Evolutionary conservation across 2,329 filamentous ascomycete genomes (phyloP).

Genomic region (Penicillium decumbens): DNA sequence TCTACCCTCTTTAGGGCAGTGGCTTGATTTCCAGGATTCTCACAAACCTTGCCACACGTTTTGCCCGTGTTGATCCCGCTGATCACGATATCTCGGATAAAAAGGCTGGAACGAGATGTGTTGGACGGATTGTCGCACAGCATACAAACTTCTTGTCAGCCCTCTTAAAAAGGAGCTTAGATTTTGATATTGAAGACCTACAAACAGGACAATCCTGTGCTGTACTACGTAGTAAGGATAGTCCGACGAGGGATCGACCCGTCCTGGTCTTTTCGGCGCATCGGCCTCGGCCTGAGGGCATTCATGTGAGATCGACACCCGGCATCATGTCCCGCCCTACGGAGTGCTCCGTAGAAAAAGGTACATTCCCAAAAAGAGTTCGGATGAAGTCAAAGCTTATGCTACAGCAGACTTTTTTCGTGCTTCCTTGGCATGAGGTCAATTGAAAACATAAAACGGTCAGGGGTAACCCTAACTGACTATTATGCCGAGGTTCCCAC

Average conservation of each 20-base stretch:
- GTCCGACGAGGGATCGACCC: conserved; percentile 1
- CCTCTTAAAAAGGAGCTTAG: not conserved
- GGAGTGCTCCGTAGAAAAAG: not conserved
- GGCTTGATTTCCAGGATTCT: not conserved
- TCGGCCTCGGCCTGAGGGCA: conserved; percentile 1
- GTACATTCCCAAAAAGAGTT: not conserved
- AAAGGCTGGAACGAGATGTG: not conserved
- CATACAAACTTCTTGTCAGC: too few relatives aligned
- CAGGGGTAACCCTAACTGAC: not conserved
- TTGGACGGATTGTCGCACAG: not conserved
- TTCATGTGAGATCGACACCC: conserved; percentile 25
- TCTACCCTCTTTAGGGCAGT: not conserved
- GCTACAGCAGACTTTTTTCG: not conserved
- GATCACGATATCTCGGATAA: not conserved
- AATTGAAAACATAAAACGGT: not conserved
- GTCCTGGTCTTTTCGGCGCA: not conserved
- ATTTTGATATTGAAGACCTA: not conserved
- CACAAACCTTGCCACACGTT: not conserved
- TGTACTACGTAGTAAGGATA: not conserved
- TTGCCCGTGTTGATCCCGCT: not conserved
- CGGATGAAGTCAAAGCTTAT: not conserved
- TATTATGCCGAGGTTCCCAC: not conserved
- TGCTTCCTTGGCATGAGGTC: not conserved
- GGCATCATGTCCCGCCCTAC: conserved; percentile 8
- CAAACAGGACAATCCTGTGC: not conserved